A percentile compares a stretch with the other conserved stretches of the same genome.
Conservation (phyloP, 345 rosid genomes). For the Moricandia arvensis region DNA sequence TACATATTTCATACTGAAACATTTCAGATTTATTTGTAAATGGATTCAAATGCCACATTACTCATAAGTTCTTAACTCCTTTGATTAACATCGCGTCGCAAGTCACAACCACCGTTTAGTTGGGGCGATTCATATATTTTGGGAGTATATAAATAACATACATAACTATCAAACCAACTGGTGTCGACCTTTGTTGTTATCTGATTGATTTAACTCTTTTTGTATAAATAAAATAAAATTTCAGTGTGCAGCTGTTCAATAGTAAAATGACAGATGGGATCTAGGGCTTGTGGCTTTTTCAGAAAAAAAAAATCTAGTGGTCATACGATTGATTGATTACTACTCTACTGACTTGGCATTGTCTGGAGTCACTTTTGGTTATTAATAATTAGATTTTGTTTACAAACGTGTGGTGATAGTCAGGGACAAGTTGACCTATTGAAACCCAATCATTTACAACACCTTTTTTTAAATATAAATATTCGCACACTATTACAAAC, state of each 20-base stretch:
- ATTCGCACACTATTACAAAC: not conserved
- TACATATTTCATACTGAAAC: not conserved
- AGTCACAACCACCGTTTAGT: not conserved
- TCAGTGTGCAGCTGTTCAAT: not conserved
- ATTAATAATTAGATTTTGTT: slow-evolving; percentile 21
- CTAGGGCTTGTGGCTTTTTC: slow-evolving; percentile 12
- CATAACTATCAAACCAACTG: slow-evolving; percentile 23
- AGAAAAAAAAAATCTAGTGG: not conserved
- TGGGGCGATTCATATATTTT: slow-evolving; percentile 3
- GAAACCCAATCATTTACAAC: slow-evolving; percentile 36
- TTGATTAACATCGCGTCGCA: not conserved
- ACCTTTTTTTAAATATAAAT: not conserved
- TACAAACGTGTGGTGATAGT: slow-evolving; percentile 31
- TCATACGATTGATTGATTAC: slow-evolving; percentile 13
- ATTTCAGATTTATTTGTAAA: not conserved
- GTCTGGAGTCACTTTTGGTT: slow-evolving; percentile 10
- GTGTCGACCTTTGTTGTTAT: slow-evolving; percentile 11
- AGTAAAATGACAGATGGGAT: slow-evolving; percentile 20
- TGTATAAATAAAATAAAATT: not conserved
- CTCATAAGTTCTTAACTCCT: not conserved
- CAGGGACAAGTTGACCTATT: slow-evolving; percentile 31
- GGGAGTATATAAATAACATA: slow-evolving; percentile 6
- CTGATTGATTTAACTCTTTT: slow-evolving; percentile 1
- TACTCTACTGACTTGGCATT: slow-evolving; percentile 24
- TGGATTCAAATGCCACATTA: not conserved